Conservation (phyloP, 176 grass and related monocot genomes). For the Elaeis guineensis region DNA sequence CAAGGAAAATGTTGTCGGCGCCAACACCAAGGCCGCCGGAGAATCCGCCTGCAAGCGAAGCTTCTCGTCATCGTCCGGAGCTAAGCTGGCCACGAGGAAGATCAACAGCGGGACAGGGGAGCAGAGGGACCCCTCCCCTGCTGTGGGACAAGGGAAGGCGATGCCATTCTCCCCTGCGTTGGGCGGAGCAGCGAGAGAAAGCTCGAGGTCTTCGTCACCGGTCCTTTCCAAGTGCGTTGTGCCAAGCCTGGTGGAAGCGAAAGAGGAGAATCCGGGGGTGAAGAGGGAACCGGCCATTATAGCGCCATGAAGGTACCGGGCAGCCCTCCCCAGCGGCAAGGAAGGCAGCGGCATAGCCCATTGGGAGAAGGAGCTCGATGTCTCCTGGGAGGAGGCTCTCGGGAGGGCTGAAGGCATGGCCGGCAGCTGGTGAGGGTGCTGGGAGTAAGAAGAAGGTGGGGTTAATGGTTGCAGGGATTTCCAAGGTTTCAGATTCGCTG, state of each 20-base stretch:
- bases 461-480: conserved; percentile 63
- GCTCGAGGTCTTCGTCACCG: conserved; percentile 47
- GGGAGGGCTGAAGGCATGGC: conserved; percentile 27
- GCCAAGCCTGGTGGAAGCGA: conserved; percentile 54
- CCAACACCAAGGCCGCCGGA: conserved; percentile 4
- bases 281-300: conserved; percentile 62
- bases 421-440: conserved; percentile 30
- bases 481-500: conserved; percentile 58
- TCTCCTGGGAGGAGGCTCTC: conserved; percentile 47
- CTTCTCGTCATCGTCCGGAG: conserved; percentile 47
- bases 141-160: conserved; percentile 9
- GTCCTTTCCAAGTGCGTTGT: conserved; percentile 83
- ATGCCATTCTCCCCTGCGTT: conserved; percentile 31
- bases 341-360: conserved; percentile 34
- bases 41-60: conserved; percentile 20
- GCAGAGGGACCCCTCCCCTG: conserved; percentile 17
- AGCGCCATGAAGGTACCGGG: conserved; percentile 66
- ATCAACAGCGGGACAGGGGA: background rate
- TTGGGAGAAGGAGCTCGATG: conserved; percentile 43
- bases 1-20: conserved; percentile 35
- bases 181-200: background rate
- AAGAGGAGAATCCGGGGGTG: conserved; percentile 54
- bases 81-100: conserved; percentile 22
- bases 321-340: conserved; percentile 48
- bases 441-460: conserved; percentile 58